A percentile compares a stretch with the other conserved stretches of the same genome.
phyloP scores from a whole-genome alignment of 192 early-diverging fungal genomes.

The Spizellomyces sp. region DNA sequence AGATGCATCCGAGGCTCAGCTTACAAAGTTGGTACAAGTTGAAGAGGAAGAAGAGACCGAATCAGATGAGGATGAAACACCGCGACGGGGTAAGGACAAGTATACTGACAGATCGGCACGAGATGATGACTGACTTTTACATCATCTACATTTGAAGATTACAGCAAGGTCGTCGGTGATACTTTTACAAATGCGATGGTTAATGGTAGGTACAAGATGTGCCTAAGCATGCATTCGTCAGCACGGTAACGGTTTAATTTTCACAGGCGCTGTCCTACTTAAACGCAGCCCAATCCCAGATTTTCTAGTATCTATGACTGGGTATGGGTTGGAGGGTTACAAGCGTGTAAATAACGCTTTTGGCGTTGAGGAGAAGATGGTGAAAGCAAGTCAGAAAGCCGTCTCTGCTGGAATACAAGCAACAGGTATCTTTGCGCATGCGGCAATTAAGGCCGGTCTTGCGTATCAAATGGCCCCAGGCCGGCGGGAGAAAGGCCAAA shows the following conservation, averaged over 20 bases:
- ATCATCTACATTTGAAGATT: background rate
- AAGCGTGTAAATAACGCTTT: slow-evolving; percentile 43
- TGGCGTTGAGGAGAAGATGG: slow-evolving; percentile 35
- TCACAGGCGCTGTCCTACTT: slow-evolving; percentile 35
- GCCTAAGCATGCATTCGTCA: background rate
- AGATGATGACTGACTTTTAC: no score
- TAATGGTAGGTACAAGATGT: background rate
- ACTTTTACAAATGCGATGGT: slow-evolving; percentile 1
- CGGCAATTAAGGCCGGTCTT: slow-evolving; percentile 40
- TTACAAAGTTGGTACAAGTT: no score
- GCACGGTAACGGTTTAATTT: background rate
- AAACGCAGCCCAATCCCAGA: slow-evolving; percentile 49
- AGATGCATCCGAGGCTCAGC: background rate
- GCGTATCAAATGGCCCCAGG: slow-evolving; percentile 33
- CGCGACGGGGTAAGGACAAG: no score
- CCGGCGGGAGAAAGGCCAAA: slow-evolving; percentile 1
- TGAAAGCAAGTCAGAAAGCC: slow-evolving; percentile 30
- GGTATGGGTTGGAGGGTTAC: slow-evolving; percentile 31
- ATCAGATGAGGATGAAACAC: background rate
- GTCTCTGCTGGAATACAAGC: slow-evolving; percentile 34
- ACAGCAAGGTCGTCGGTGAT: background rate
- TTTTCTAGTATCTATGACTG: slow-evolving; percentile 23
- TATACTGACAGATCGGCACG: no score
- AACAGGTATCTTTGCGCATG: slow-evolving; percentile 39
- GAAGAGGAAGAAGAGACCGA: slow-evolving; percentile 1